These are phyloP conservation scores for Zoysia pacifica DNA, from an alignment of 176 grass and related monocot genomes.

Conservation along the genomic window DNA sequence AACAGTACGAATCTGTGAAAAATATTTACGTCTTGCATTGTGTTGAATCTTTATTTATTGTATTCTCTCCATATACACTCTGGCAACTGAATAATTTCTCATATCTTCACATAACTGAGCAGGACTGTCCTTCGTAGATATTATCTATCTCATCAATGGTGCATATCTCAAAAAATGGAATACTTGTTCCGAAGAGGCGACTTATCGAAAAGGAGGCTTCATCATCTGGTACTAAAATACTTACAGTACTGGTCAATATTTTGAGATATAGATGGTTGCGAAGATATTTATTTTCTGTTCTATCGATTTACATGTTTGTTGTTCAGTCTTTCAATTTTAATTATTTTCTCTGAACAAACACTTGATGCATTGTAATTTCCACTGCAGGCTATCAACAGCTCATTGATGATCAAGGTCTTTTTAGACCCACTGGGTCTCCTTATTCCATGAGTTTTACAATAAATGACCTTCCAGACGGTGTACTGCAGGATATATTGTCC, in stretches of 20 bases:
- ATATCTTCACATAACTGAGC: background rate
- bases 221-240: background rate
- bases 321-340: background rate
- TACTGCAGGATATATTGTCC: background rate
- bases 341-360: background rate
- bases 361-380: background rate
- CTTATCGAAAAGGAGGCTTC: background rate
- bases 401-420: background rate
- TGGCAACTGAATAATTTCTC: background rate
- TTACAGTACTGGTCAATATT: background rate
- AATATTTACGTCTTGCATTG: too few species aligned
- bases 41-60: too few species aligned
- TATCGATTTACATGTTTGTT: background rate
- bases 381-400: background rate
- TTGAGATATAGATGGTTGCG: background rate
- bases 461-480: background rate
- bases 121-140: background rate
- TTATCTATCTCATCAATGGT: background rate
- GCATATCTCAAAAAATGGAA: background rate
- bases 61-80: too few species aligned
- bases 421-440: background rate
- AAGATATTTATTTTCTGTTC: background rate
- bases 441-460: background rate
- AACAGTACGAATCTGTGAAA: too few species aligned
- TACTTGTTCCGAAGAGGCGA: background rate